Conservation (phyloP, 768 basidiomycete species). For the Leucocoprinus birnbaumii region DNA sequence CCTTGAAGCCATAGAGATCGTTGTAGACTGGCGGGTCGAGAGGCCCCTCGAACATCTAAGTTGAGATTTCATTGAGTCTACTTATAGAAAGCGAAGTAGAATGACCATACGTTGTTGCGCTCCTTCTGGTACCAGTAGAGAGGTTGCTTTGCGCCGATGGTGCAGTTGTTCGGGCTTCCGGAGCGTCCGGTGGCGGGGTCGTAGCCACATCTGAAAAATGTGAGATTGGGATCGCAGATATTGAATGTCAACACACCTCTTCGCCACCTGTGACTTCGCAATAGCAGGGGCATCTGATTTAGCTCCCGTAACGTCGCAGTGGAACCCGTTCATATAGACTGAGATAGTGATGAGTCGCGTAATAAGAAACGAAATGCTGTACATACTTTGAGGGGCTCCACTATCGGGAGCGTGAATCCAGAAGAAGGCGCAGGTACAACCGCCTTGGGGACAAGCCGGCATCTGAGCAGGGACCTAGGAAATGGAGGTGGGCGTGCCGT, state of each 20-base stretch:
- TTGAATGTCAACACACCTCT: constrained; percentile 43
- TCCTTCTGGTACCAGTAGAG: constrained; percentile 68
- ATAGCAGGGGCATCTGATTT: constrained; percentile 44
- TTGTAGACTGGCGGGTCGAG: constrained; percentile 66
- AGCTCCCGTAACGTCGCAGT: constrained; percentile 50
- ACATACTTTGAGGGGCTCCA: constrained; percentile 24
- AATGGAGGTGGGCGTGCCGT: not conserved
- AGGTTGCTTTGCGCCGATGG: constrained; percentile 66
- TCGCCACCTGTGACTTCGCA: constrained; percentile 52
- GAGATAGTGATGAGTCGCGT: not conserved
- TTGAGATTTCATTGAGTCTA: too few relatives aligned
- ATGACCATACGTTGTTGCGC: constrained; percentile 38
- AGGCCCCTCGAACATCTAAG: constrained; percentile 43
- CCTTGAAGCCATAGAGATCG: constrained; percentile 63
- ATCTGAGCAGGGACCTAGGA: constrained; percentile 53
- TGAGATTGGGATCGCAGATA: too few relatives aligned
- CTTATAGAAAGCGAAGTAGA: too few relatives aligned
- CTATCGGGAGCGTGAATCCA: constrained; percentile 66
- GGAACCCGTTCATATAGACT: constrained; percentile 69
- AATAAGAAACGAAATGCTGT: not conserved
- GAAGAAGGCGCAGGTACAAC: constrained; percentile 71
- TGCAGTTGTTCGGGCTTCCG: constrained; percentile 52
- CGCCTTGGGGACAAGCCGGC: constrained; percentile 62
- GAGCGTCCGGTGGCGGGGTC: constrained; percentile 27
- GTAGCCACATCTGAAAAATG: not conserved